Conservation (phyloP, 2,329 filamentous ascomycete species). For the Cladosporium oxysporum region DNA sequence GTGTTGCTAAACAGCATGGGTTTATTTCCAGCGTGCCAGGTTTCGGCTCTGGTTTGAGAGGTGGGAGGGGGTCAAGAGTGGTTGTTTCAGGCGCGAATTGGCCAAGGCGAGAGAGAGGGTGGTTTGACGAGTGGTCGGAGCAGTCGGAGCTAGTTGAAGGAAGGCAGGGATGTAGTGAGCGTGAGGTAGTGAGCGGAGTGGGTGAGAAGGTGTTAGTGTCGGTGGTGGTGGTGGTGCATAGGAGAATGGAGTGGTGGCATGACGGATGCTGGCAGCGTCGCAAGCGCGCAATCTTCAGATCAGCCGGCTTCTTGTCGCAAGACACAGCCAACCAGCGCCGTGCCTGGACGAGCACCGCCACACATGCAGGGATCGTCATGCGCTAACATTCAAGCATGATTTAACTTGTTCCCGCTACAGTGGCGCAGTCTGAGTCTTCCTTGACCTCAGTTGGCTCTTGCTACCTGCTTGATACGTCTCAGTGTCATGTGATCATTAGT, state of each 20-base stretch:
- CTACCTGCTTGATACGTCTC: neutral
- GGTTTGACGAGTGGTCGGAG: neutral
- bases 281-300: conserved; percentile 10
- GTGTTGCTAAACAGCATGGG: neutral
- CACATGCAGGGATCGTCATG: neutral
- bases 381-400: neutral
- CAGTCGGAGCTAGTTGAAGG: neutral
- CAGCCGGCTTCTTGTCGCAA: conserved; percentile 5
- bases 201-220: neutral
- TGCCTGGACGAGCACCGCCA: neutral
- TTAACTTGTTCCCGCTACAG: neutral
- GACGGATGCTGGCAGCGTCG: neutral
- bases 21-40: neutral
- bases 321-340: neutral
- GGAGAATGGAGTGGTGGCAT: neutral
- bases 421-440: neutral
- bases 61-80: neutral
- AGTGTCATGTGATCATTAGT: neutral
- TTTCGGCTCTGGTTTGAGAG: conserved; percentile 2
- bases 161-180: neutral
- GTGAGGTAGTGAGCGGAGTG: neutral
- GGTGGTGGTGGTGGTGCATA: neutral
- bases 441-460: neutral
- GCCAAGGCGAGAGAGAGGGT: neutral
- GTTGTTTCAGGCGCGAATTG: neutral